Conservation (phyloP, 2,329 filamentous ascomycete genomes). For the Aspergillus versicolor region DNA sequence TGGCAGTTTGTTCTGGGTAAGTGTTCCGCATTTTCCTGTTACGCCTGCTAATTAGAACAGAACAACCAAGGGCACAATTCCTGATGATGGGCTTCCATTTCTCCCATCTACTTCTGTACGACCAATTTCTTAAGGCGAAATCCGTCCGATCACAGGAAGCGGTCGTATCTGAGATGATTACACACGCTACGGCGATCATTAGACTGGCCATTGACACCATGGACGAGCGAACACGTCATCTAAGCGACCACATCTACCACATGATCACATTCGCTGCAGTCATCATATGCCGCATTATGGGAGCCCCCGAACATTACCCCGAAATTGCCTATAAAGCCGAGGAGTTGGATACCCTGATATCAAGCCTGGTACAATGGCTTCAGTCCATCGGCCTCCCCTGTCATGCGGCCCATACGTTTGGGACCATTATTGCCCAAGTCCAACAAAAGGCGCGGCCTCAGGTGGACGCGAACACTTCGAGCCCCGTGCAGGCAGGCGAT, state of each 20-base stretch:
- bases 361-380: constrained; percentile 40
- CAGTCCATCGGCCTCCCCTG: constrained; percentile 43
- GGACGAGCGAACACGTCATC: constrained; percentile 45
- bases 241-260: constrained; percentile 50
- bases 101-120: constrained; percentile 44
- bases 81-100: constrained; percentile 46
- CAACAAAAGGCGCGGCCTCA: constrained; percentile 35
- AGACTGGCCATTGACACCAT: constrained; percentile 44
- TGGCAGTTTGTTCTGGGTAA: constrained; percentile 43
- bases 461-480: neutral
- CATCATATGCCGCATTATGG: constrained; percentile 34
- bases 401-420: constrained; percentile 43
- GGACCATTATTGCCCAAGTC: constrained; percentile 35
- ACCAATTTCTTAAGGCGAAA: constrained; percentile 35
- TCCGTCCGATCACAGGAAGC: constrained; percentile 36
- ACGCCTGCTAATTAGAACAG: neutral
- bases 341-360: constrained; percentile 35
- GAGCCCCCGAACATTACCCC: constrained; percentile 37
- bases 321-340: constrained; percentile 30
- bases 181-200: constrained; percentile 41
- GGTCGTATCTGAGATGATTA: constrained; percentile 43
- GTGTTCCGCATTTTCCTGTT: neutral
- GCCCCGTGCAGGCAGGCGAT: neutral
- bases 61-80: constrained; percentile 8
- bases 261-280: constrained; percentile 47